phyloP scores from a whole-genome alignment of 225 moss, liverwort and hornwort genomes.

The Bryum argenteum region DNA sequence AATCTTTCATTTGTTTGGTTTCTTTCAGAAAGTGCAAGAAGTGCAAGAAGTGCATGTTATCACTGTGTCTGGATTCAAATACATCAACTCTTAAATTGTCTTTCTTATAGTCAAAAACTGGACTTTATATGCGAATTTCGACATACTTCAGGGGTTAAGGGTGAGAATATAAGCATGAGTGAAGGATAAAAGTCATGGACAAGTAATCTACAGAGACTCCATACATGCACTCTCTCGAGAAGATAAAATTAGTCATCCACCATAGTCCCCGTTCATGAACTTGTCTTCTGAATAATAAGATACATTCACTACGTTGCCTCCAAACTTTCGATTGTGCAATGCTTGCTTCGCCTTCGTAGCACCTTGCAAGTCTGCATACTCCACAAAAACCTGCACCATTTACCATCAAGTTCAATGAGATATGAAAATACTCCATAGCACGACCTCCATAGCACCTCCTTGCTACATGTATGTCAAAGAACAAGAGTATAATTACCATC shows the following conservation, averaged over 20 bases:
- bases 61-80: too few species aligned
- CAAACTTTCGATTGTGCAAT: slow-evolving; percentile 84
- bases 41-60: too few species aligned
- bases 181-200: too few species aligned
- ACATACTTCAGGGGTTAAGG: too few species aligned
- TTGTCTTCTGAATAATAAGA: slow-evolving; percentile 89
- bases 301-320: slow-evolving; percentile 75
- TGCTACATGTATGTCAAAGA: not conserved
- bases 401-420: not conserved
- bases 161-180: too few species aligned
- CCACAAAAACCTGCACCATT: slow-evolving; percentile 73
- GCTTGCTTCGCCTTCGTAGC: slow-evolving; percentile 79
- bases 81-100: too few species aligned
- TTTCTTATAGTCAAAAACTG: too few species aligned
- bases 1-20: too few species aligned
- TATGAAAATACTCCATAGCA: not conserved
- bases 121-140: too few species aligned
- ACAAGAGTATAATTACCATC: slow-evolving; percentile 55
- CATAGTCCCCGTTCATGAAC: slow-evolving; percentile 75
- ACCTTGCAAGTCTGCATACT: slow-evolving; percentile 68
- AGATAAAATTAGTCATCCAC: slow-evolving; percentile 47
- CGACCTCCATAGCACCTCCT: not conserved
- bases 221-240: not conserved
- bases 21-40: too few species aligned
- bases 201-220: not conserved